Evolutionary conservation across 2,329 filamentous ascomycete genomes (phyloP).

Genomic region (Helicocarpus griseus): DNA sequence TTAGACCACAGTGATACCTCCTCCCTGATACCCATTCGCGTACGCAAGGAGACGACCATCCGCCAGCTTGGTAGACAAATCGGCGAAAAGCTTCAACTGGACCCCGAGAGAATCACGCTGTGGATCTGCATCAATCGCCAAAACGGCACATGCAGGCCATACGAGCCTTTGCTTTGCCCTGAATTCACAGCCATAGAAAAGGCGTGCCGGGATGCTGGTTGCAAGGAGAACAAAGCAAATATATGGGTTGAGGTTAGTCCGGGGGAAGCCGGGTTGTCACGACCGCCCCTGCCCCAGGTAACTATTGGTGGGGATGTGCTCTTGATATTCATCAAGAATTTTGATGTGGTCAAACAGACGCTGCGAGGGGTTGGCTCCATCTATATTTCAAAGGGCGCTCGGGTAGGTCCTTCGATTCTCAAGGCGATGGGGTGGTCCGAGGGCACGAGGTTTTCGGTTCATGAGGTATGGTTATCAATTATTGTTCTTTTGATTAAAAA

Average conservation of each 20-base stretch:
- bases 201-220: background rate
- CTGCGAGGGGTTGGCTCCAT: background rate
- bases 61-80: background rate
- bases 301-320: background rate
- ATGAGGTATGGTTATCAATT: background rate
- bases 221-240: background rate
- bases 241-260: background rate
- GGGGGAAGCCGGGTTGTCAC: background rate
- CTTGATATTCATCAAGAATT: slow-evolving; percentile 4
- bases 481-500: background rate
- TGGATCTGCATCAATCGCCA: background rate
- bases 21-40: background rate
- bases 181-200: background rate
- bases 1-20: background rate
- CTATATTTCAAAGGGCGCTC: background rate
- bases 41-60: background rate
- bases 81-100: background rate
- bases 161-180: background rate
- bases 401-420: background rate
- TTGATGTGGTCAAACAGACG: slow-evolving; percentile 1
- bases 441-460: background rate
- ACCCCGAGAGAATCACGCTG: background rate
- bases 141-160: background rate
- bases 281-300: background rate
- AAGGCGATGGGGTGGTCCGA: background rate